Evolutionary conservation across 192 early-diverging fungal species (phyloP).

Genomic region (Rhizophagus clarus): DNA sequence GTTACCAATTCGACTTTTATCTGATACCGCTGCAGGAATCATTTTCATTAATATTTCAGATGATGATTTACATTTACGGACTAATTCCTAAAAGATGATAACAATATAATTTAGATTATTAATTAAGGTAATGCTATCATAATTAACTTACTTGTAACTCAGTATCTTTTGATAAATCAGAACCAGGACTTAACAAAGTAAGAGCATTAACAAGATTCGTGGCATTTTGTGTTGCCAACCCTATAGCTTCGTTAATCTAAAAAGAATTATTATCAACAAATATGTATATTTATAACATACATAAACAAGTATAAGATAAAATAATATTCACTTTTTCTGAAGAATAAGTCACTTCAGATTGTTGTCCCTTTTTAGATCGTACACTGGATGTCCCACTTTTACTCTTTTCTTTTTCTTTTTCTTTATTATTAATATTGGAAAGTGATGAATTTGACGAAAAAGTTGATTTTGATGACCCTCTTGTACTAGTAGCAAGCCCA

Average conservation of each 20-base stretch:
- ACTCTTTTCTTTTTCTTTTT: background rate
- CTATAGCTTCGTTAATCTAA: constrained; percentile 24
- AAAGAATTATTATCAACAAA: background rate
- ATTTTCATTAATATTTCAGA: constrained; percentile 24
- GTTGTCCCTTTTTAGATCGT: background rate
- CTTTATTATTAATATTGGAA: background rate
- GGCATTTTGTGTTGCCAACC: constrained; percentile 18
- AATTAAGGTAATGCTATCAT: background rate
- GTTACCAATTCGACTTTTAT: constrained; percentile 2
- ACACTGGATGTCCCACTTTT: background rate
- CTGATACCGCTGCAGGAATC: background rate
- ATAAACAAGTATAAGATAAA: background rate
- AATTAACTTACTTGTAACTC: constrained; percentile 20
- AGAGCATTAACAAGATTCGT: constrained; percentile 17
- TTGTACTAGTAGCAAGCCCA: background rate
- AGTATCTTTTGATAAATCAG: background rate
- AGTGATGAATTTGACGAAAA: background rate
- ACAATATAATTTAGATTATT: background rate
- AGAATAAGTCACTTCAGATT: background rate
- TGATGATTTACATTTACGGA: constrained; percentile 1
- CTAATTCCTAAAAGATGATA: background rate
- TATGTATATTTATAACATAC: too few relatives aligned
- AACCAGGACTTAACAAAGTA: background rate
- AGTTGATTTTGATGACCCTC: background rate
- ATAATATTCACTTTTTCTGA: background rate